phyloP scores from a whole-genome alignment of 345 rosid species.

The Syzygium oleosum region DNA sequence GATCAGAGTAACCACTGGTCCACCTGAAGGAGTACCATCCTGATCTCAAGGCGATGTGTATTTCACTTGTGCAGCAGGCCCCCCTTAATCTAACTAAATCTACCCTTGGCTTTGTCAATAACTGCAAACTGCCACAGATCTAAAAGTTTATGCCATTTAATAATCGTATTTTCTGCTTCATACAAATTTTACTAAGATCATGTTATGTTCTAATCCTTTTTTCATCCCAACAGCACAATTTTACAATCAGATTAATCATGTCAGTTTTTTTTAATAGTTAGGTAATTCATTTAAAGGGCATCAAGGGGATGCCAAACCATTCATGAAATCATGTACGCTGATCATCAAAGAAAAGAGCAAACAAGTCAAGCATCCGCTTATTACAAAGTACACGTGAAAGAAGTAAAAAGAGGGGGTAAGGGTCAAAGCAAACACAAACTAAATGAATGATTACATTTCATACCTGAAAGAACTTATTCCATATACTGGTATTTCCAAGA shows the following conservation, averaged over 20 bases:
- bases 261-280: neutral
- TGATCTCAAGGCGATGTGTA: neutral
- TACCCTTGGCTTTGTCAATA: neutral
- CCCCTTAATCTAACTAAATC: neutral
- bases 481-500: constrained; percentile 82
- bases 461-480: constrained; percentile 98
- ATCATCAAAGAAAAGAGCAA: neutral
- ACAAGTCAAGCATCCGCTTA: neutral
- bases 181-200: neutral
- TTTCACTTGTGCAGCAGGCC: neutral
- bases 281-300: neutral
- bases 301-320: neutral
- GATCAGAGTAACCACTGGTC: neutral
- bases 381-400: neutral
- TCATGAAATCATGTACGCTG: neutral
- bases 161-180: neutral
- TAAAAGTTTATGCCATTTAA: neutral
- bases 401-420: neutral
- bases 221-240: neutral
- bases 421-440: neutral
- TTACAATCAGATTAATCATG: neutral
- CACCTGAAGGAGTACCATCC: neutral
- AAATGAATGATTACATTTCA: neutral
- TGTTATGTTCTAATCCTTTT: neutral
- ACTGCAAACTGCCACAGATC: neutral